A percentile compares a stretch with the other conserved stretches of the same genome.
Conservation (phyloP, 2,329 filamentous ascomycete genomes). For the Esteya vermicola region DNA sequence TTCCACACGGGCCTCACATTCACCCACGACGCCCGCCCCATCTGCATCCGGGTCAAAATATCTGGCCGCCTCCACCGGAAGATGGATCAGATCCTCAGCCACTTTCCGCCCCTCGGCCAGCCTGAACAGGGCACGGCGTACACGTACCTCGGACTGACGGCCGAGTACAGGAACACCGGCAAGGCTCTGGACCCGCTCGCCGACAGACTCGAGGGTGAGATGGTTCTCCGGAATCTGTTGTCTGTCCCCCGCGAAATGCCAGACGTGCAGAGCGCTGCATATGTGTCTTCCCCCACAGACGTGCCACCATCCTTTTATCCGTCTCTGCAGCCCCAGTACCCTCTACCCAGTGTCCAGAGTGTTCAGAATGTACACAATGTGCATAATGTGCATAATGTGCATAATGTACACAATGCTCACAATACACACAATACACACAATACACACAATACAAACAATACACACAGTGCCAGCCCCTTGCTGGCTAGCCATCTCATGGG, state of each 20-base stretch:
- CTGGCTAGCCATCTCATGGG: too few species aligned
- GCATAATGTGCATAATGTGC: too few species aligned
- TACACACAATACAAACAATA: too few species aligned
- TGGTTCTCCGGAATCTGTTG: slow-evolving; percentile 9
- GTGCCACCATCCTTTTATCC: too few species aligned
- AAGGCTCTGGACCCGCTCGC: not conserved
- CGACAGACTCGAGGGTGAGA: not conserved
- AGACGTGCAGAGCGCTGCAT: too few species aligned
- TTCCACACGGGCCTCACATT: slow-evolving; percentile 9
- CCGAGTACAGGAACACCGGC: not conserved
- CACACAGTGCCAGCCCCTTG: too few species aligned
- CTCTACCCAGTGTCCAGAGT: too few species aligned
- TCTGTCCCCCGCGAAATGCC: not conserved
- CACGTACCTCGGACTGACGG: not conserved
- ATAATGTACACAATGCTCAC: too few species aligned
- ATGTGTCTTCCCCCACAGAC: too few species aligned
- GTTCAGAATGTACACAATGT: too few species aligned
- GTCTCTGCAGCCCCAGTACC: too few species aligned
- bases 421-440: too few species aligned
- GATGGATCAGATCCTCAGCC: not conserved
- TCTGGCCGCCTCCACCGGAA: slow-evolving; percentile 6
- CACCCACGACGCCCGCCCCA: slow-evolving; percentile 6
- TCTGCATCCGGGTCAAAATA: slow-evolving; percentile 9
- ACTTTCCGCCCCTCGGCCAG: not conserved
- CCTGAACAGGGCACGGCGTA: not conserved